Percentiles rank a stretch among this genome's conserved stretches.
Evolutionary conservation across 345 rosid species (phyloP).

Genomic region (Garcia nutans): DNA sequence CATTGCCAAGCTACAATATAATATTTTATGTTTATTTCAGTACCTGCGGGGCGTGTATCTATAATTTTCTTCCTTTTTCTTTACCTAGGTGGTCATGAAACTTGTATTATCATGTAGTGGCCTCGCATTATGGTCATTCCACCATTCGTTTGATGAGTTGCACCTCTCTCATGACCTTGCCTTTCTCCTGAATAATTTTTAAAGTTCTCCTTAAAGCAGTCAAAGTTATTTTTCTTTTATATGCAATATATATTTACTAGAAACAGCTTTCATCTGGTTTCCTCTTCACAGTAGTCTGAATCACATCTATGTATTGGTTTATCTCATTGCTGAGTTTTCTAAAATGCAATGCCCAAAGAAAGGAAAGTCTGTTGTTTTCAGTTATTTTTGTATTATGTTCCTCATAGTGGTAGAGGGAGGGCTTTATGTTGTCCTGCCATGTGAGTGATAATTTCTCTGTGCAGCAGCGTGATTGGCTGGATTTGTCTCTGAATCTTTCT

Average conservation of each 20-base stretch:
- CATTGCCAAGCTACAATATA: not conserved
- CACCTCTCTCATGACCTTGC: no score
- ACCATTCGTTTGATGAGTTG: no score
- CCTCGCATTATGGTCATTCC: not conserved
- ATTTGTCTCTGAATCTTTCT: slow-evolving; percentile 84
- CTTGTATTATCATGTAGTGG: not conserved
- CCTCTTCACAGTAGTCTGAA: no score
- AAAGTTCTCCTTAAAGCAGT: not conserved
- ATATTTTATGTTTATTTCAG: not conserved
- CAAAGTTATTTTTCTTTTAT: not conserved
- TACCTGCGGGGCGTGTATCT: no score
- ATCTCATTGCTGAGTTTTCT: not conserved
- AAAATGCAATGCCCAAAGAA: slow-evolving; percentile 7
- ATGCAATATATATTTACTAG: no score
- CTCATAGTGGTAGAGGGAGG: not conserved
- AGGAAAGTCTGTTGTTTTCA: not conserved
- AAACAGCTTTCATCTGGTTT: no score
- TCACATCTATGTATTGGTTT: not conserved
- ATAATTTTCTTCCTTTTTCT: no score
- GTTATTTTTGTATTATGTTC: slow-evolving; percentile 3
- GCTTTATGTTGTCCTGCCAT: slow-evolving; percentile 18
- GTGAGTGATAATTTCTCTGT: slow-evolving; percentile 23
- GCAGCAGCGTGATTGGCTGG: slow-evolving; percentile 93
- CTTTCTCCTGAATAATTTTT: not conserved
- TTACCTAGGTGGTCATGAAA: not conserved